Evolutionary conservation across 2,329 filamentous ascomycete species (phyloP).

Genomic region (Pyrenochaeta sp.): DNA sequence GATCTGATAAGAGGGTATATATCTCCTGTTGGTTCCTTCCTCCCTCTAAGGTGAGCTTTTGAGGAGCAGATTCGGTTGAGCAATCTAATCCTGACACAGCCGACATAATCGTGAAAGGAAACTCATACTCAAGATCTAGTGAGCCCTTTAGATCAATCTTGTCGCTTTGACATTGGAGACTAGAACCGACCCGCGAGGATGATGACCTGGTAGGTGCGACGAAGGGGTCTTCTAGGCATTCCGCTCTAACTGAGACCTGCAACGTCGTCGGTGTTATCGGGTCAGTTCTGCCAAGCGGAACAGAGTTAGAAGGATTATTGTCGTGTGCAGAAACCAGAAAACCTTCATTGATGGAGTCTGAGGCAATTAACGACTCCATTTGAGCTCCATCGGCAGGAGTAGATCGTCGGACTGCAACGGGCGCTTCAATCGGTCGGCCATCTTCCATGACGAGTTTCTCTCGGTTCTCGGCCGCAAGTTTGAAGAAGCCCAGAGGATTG

Average conservation of each 20-base stretch:
- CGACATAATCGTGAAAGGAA: slow-evolving; percentile 22
- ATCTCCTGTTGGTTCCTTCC: slow-evolving; percentile 17
- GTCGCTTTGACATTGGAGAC: neutral
- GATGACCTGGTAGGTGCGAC: slow-evolving; percentile 14
- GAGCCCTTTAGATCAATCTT: slow-evolving; percentile 14
- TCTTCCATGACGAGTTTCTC: slow-evolving; percentile 24
- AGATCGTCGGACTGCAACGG: neutral
- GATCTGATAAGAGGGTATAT: slow-evolving; percentile 7
- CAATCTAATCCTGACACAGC: neutral
- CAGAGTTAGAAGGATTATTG: neutral
- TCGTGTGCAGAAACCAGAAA: neutral
- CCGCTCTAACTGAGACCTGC: slow-evolving; percentile 9
- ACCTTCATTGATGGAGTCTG: neutral
- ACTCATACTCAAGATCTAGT: slow-evolving; percentile 38
- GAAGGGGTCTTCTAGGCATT: slow-evolving; percentile 40
- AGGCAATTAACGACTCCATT: neutral
- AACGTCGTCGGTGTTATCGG: neutral
- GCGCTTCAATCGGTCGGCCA: slow-evolving; percentile 13
- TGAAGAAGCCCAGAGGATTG: slow-evolving; percentile 54
- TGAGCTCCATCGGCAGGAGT: neutral
- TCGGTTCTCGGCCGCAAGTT: slow-evolving; percentile 52
- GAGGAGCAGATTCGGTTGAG: neutral
- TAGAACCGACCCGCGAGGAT: neutral
- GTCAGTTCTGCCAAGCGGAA: neutral
- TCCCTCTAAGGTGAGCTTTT: slow-evolving; percentile 14